phyloP scores from a whole-genome alignment of 306 rosid genomes.

The Fagus sylvatica region DNA sequence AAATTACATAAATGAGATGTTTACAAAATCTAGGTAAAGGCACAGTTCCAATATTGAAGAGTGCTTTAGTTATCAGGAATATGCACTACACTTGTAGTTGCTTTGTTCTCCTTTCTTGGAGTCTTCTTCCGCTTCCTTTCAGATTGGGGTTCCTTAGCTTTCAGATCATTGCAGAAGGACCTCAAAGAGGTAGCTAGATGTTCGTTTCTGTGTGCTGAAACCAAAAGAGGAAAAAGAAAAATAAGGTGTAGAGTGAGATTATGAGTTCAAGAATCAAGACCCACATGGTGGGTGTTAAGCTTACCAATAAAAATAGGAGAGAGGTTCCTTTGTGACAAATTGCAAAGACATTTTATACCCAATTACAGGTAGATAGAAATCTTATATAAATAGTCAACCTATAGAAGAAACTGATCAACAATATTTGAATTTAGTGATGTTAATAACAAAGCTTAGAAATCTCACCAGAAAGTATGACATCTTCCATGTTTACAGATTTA shows the following conservation, averaged over 20 bases:
- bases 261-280: no score
- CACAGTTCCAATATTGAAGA: not conserved
- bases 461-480: slow-evolving; percentile 84
- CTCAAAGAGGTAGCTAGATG: slow-evolving; percentile 65
- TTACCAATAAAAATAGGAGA: no score
- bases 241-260: no score
- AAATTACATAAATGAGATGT: not conserved
- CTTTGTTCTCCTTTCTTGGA: slow-evolving; percentile 49
- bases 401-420: not conserved
- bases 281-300: no score
- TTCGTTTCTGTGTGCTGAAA: slow-evolving; percentile 85
- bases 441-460: not conserved
- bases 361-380: not conserved
- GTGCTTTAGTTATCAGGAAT: slow-evolving; percentile 29
- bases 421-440: not conserved
- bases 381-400: not conserved
- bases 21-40: not conserved
- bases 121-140: slow-evolving; percentile 84
- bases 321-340: not conserved
- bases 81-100: slow-evolving; percentile 33
- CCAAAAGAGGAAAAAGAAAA: slow-evolving; percentile 4
- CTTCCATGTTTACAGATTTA: slow-evolving; percentile 79
- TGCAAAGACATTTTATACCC: not conserved
- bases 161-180: slow-evolving; percentile 63
- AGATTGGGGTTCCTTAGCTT: slow-evolving; percentile 67